These are phyloP conservation scores for Asterochloris erici DNA, from an alignment of 139 green algal species.

Conservation along the genomic window DNA sequence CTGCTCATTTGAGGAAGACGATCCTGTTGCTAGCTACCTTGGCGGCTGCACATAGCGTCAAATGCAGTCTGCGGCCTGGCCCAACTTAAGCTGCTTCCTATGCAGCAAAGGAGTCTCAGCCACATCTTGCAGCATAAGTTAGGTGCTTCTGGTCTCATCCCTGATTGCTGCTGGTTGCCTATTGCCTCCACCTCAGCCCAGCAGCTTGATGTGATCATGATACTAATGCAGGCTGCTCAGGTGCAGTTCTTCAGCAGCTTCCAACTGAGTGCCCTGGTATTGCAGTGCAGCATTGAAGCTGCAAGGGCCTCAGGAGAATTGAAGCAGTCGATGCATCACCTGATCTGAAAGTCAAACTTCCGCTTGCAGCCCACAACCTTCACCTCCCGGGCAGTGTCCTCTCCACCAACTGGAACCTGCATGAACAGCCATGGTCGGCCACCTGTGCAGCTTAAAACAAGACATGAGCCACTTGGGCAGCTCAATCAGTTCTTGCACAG, in stretches of 20 bases:
- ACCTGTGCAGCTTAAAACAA: conserved; percentile 27
- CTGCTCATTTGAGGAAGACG: neutral
- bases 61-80: too few relatives aligned
- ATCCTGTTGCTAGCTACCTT: neutral
- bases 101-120: too few relatives aligned
- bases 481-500: neutral
- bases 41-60: neutral
- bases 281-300: neutral
- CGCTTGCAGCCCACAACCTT: conserved; percentile 41
- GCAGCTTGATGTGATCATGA: neutral
- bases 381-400: conserved; percentile 65
- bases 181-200: neutral
- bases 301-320: neutral
- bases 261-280: neutral
- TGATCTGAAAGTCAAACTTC: conserved; percentile 65
- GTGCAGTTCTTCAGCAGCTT: neutral
- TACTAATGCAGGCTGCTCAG: neutral
- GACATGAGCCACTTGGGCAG: neutral
- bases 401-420: conserved; percentile 69
- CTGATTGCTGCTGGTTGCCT: neutral
- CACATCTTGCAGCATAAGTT: too few relatives aligned
- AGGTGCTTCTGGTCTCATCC: too few relatives aligned
- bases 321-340: neutral
- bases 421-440: conserved; percentile 61
- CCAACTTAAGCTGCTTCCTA: too few relatives aligned